Conservation (phyloP, 2,329 filamentous ascomycete genomes). For the Boeremia exigua region DNA sequence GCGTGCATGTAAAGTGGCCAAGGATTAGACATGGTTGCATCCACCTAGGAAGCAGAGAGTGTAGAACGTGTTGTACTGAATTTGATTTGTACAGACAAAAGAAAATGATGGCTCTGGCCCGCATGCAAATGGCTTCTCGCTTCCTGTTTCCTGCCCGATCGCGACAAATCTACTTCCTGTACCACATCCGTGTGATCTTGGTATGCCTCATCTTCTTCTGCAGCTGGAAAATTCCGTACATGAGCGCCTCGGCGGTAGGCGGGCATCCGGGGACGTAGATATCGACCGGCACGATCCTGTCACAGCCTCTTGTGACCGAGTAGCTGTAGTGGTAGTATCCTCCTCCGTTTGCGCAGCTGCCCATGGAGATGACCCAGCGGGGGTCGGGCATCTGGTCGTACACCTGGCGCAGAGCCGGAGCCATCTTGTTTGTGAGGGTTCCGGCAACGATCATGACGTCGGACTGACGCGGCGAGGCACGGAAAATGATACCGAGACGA, state of each 20-base stretch:
- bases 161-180: constrained; percentile 55
- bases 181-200: constrained; percentile 64
- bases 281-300: constrained; percentile 82
- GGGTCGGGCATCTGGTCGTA: constrained; percentile 97
- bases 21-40: neutral
- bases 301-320: constrained; percentile 76
- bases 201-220: constrained; percentile 77
- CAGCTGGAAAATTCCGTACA: constrained; percentile 73
- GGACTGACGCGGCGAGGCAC: constrained; percentile 85
- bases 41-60: neutral
- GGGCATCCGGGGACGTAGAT: constrained; percentile 81
- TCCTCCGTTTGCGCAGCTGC: constrained; percentile 82
- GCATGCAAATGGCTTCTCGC: constrained; percentile 27
- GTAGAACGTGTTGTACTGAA: constrained; percentile 5
- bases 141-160: constrained; percentile 12
- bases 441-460: constrained; percentile 96
- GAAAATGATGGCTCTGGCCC: constrained; percentile 21
- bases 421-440: constrained; percentile 96
- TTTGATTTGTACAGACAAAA: constrained; percentile 32
- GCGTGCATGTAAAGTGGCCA: constrained; percentile 1
- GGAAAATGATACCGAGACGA: constrained; percentile 89
- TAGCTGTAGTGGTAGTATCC: constrained; percentile 91
- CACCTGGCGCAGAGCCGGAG: constrained; percentile 83
- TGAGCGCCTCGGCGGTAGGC: constrained; percentile 60
- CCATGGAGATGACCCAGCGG: constrained; percentile 86